Percentiles rank a stretch among this genome's conserved stretches.
Conservation (phyloP, 495 filamentous ascomycete genomes). For the Aspergillus bridgeri region DNA sequence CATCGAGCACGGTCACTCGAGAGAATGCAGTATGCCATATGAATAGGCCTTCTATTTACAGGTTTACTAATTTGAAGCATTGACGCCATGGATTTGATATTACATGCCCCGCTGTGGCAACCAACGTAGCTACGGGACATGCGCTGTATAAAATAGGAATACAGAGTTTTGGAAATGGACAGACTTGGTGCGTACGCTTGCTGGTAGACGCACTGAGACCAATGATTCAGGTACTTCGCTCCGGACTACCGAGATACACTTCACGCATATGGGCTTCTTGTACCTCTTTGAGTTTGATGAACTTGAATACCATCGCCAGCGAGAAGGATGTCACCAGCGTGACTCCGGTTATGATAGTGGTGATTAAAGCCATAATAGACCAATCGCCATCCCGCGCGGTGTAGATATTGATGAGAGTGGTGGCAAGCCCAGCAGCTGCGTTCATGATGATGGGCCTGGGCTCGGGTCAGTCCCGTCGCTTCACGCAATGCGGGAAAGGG, state of each 20-base stretch:
- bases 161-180: not conserved
- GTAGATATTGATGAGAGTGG: constrained; percentile 47
- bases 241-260: not conserved
- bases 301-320: constrained; percentile 6
- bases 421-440: constrained; percentile 21
- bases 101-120: not conserved
- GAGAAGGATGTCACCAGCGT: constrained; percentile 1
- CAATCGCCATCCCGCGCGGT: constrained; percentile 18
- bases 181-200: not conserved
- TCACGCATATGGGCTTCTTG: constrained; percentile 3
- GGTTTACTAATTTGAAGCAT: not conserved
- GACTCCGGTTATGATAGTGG: constrained; percentile 4
- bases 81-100: not conserved
- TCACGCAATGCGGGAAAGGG: not conserved
- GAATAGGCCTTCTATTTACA: not conserved
- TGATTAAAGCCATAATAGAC: constrained; percentile 11
- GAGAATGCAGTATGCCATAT: not conserved
- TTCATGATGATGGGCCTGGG: constrained; percentile 7
- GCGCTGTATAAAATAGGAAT: not conserved
- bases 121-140: not conserved
- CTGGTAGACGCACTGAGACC: not conserved
- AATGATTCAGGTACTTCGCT: not conserved
- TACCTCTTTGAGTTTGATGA: constrained; percentile 4
- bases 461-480: not conserved
- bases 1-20: not conserved